Conservation (phyloP, 352 stramenopile genomes). For the Globisporangium viniferum region DNA sequence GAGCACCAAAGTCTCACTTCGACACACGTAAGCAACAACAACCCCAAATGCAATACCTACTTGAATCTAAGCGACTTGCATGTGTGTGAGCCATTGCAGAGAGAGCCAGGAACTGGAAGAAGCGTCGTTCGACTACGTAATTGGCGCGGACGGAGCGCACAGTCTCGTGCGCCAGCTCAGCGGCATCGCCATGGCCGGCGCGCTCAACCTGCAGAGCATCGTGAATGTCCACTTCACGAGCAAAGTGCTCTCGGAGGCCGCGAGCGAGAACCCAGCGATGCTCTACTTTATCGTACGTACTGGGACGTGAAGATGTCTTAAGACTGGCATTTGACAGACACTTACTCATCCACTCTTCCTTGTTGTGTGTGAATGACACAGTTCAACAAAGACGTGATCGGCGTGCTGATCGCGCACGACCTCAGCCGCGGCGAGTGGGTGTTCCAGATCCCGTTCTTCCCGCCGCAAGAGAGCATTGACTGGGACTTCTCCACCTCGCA, state of each 20-base stretch:
- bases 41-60: not conserved
- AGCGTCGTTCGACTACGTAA: constrained; percentile 71
- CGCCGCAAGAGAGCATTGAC: constrained; percentile 68
- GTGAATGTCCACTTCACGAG: constrained; percentile 95
- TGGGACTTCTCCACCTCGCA: constrained; percentile 57
- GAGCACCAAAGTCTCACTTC: constrained; percentile 30
- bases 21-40: constrained; percentile 39
- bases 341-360: not conserved
- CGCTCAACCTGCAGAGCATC: constrained; percentile 86
- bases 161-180: constrained; percentile 75
- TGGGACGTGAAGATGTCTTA: not conserved
- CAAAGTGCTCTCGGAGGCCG: constrained; percentile 49
- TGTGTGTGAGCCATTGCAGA: constrained; percentile 24
- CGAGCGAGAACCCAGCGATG: constrained; percentile 84
- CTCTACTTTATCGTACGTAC: constrained; percentile 89
- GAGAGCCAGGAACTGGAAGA: constrained; percentile 29
- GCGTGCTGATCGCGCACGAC: constrained; percentile 93
- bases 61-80: not conserved
- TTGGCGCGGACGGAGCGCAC: constrained; percentile 90
- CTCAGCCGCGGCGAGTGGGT: constrained; percentile 87
- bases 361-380: constrained; percentile 10
- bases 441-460: constrained; percentile 92
- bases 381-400: constrained; percentile 85
- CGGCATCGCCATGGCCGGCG: constrained; percentile 69
- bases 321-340: not conserved